phyloP scores from a whole-genome alignment of 305 asterid species.

The Fraxinus angustifolia region DNA sequence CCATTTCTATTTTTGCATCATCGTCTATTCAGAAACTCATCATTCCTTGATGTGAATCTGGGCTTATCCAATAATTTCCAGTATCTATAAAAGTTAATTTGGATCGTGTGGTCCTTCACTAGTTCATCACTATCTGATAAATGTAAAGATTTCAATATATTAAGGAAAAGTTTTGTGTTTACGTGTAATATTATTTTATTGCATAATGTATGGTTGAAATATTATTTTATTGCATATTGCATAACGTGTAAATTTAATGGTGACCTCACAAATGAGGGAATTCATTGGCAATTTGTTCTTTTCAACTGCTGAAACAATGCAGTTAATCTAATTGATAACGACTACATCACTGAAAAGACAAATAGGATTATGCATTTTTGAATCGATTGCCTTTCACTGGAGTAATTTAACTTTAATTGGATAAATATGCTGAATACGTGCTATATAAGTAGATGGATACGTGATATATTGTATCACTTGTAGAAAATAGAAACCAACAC shows the following conservation, averaged over 20 bases:
- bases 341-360: background rate
- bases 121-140: background rate
- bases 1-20: conserved; percentile 36
- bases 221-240: no score
- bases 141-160: conserved; percentile 22
- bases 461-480: conserved; percentile 8
- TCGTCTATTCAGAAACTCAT: conserved; percentile 25
- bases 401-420: background rate
- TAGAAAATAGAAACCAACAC: background rate
- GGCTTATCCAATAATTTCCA: conserved; percentile 12
- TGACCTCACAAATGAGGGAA: conserved; percentile 22
- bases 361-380: conserved; percentile 19
- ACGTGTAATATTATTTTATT: no score
- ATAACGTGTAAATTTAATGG: conserved; percentile 17
- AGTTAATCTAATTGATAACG: background rate
- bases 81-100: conserved; percentile 12
- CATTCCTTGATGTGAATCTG: conserved; percentile 24
- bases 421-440: background rate
- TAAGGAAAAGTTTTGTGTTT: no score
- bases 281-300: background rate
- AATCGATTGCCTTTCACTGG: conserved; percentile 15
- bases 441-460: conserved; percentile 21
- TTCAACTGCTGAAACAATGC: conserved; percentile 20
- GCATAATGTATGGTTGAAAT: background rate
- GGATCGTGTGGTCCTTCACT: background rate